Evolutionary conservation across 129 eudicot species (phyloP).

Genomic region (Artemisia tridentata): DNA sequence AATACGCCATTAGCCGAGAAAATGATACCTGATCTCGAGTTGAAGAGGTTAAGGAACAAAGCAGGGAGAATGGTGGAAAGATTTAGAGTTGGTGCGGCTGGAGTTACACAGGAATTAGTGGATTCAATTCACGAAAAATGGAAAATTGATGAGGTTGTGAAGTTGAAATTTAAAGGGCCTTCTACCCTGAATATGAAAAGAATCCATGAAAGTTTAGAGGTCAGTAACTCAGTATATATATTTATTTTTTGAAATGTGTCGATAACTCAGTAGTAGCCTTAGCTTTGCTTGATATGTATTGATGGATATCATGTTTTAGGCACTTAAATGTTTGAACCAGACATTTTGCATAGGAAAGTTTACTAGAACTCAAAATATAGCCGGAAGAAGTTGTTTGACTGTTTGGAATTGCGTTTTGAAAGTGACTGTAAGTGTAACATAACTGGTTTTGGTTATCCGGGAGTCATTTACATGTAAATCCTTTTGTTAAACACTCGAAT

Average conservation of each 20-base stretch:
- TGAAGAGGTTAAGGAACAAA: slow-evolving; percentile 85
- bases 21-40: slow-evolving; percentile 71
- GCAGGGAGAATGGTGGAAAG: slow-evolving; percentile 85
- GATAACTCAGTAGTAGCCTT: too few species aligned
- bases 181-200: slow-evolving; percentile 71
- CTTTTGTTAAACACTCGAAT: too few species aligned
- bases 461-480: too few species aligned
- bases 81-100: slow-evolving; percentile 78
- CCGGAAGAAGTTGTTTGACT: neutral
- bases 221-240: slow-evolving; percentile 30
- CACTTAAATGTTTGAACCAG: too few species aligned
- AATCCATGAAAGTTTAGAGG: slow-evolving; percentile 89
- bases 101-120: slow-evolving; percentile 75
- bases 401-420: neutral
- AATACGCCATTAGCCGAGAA: slow-evolving; percentile 68
- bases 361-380: too few species aligned
- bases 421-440: neutral
- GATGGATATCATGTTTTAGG: too few species aligned
- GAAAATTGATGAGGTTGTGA: slow-evolving; percentile 80
- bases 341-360: too few species aligned
- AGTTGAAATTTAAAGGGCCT: slow-evolving; percentile 88
- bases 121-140: slow-evolving; percentile 77
- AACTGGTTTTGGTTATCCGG: too few species aligned
- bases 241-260: too few species aligned
- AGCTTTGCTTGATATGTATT: too few species aligned